Base-by-base conservation (phyloP, 169 alveolate genomes). In the Pseudocohnilembus persalinus region DNA sequence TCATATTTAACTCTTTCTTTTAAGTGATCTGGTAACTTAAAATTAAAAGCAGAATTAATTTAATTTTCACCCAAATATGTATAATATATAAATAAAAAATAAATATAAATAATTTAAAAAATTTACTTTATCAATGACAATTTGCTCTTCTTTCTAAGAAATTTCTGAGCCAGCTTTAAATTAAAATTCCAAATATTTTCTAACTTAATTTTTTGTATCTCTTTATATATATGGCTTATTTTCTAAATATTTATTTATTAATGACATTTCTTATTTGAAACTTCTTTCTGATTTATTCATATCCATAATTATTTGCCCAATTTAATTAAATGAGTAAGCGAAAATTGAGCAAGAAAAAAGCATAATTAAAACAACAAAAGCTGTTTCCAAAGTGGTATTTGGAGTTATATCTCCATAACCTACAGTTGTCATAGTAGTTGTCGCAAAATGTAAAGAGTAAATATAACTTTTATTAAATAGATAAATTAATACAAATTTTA, bases 341-440 rank as follows among this genome's bases (percentile, higher is more conserved):
- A 79, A 79, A 0, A 79, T 76, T 29, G 76, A 68, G 29, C 84
- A 79, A 63, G 76, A 34, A 29, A 79, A 68, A 27, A 79, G 64
- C 84, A 79, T 79, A 15, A 63, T 76, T 27, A 79, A 29, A n/a
- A 72, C 64, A 0, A 64, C 76, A 29, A 79, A 79, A 29, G 63
- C 34, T 20, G 30, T 64, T 29, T 79, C 84, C 1, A 35, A 29
- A 0, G 31, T n/a, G n/a, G 89, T 84, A 6, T 77, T 28, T 28
- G 88, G 88, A 24, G 31, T 82, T 26, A 88, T 84, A 49, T 88
- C 92, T 65, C 92, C 92, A 77, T 90, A 90, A 0, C 94, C 94
- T 0, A 90, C 92, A 26, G 94, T 86, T 27, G 83, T 74, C 88
- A 90, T 90, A 24, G 94, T 90, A 0, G 94, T 90, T 28, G 87